Evolutionary conservation across 2,329 filamentous ascomycete species (phyloP), one percentile per base, ranked within the genome.

Genomic region (Claviceps capensis): DNA sequence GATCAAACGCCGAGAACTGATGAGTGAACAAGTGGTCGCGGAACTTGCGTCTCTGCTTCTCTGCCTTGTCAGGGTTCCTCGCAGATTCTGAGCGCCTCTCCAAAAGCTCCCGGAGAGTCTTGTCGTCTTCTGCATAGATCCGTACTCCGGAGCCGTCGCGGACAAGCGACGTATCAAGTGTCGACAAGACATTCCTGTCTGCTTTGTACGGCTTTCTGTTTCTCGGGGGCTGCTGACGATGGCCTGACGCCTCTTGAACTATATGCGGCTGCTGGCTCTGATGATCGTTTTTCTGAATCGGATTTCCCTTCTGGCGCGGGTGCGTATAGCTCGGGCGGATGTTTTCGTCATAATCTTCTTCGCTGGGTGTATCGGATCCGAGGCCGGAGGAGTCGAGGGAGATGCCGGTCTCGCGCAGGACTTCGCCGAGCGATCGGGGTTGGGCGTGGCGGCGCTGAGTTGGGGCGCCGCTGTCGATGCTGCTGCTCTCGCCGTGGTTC

Each of bases 1-100:
- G 75, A 64, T 90, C 86, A 63, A 90, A 89, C 0, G 82, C 76
- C 5, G 83, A 86, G 60, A 88, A 86, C 55, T 83, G 81, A 23
- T 78, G 73, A 0, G 83, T 88, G 62, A 89, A 90, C 49, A 86
- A 77, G 45, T 87, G 68, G 50, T 73, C 69, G 13, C 67, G 66
- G 43, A 76, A 69, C 56, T 65, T 63, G 54, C 58, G 50, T 48
- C 53, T 19, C 51, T 55, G 47, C 46, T 54, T 52, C 48, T 54
- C 47, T 47, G 56, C 42, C 45, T 56, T 13, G 14, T 47, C 13
- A 48, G 38, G 52, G n/a, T 62, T 55, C n/a, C 57, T 56, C 16
- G 57, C 54, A 38, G 58, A 56, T 51, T 59, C 53, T 14, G 60
- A 62, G 41, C 55, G 61, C 2, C 54, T 56, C 34, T 57, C 55